Conservation (phyloP, 202 grass and related monocot species). For the Carex sylvatica region DNA sequence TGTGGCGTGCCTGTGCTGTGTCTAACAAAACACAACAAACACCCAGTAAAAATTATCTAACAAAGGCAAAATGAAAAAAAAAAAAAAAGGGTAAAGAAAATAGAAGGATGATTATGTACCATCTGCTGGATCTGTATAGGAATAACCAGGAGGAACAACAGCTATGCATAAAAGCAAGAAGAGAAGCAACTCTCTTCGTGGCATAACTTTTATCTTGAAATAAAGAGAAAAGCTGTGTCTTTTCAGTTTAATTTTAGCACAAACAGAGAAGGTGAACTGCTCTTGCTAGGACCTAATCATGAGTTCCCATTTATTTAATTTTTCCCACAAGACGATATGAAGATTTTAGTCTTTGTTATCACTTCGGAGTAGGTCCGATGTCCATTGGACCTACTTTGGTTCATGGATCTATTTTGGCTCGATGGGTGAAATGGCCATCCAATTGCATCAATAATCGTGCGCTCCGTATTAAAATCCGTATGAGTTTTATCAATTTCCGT, state of each 20-base stretch:
- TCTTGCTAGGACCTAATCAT: neutral
- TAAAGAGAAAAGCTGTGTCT: neutral
- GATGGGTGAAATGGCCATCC: too few relatives aligned
- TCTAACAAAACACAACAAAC: neutral
- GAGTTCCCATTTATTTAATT: neutral
- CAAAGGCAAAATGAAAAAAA: neutral
- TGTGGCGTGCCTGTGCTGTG: neutral
- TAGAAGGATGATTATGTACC: slow-evolving; percentile 13
- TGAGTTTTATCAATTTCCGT: too few relatives aligned
- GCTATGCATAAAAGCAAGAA: slow-evolving; percentile 13
- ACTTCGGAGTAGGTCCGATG: too few relatives aligned
- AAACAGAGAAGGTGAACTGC: neutral
- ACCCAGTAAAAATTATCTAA: neutral
- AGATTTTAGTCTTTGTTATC: neutral
- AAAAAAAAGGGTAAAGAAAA: neutral
- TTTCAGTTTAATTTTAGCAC: neutral
- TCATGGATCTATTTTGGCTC: too few relatives aligned
- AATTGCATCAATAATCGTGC: too few relatives aligned
- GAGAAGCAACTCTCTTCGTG: neutral
- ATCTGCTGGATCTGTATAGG: slow-evolving; percentile 19
- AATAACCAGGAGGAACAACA: neutral
- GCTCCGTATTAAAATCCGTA: too few relatives aligned
- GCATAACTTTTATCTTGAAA: neutral
- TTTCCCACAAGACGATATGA: neutral
- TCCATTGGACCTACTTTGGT: too few relatives aligned